Evolutionary conservation across 768 basidiomycete genomes (phyloP).

Genomic region (Rhodosporidiobolus odoratus): DNA sequence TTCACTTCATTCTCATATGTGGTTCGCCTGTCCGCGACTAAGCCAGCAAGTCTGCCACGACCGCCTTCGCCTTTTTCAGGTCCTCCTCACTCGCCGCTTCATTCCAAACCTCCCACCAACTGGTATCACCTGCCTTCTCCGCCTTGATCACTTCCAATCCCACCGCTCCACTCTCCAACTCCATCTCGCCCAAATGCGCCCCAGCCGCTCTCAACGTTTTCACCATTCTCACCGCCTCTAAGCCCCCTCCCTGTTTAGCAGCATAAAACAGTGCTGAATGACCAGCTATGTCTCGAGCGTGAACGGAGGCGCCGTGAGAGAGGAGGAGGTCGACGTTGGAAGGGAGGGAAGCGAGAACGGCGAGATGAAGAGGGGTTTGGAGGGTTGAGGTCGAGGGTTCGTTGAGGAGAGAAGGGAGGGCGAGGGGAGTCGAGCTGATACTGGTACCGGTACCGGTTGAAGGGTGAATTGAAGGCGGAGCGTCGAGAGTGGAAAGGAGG

Average conservation of each 20-base stretch:
- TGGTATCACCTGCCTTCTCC: background rate
- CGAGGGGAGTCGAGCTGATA: background rate
- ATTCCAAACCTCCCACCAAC: no score
- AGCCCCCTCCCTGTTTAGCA: slow-evolving; percentile 18
- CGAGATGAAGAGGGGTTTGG: slow-evolving; percentile 44
- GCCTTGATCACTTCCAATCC: background rate
- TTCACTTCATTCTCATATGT: no score
- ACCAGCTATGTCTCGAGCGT: slow-evolving; percentile 42
- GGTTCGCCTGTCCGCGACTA: no score
- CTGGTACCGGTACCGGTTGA: background rate
- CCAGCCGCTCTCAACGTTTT: slow-evolving; percentile 38
- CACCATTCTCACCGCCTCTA: slow-evolving; percentile 35
- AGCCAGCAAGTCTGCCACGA: background rate
- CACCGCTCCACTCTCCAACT: slow-evolving; percentile 29
- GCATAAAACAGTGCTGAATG: slow-evolving; percentile 42
- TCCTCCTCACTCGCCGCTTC: background rate
- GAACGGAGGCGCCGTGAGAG: slow-evolving; percentile 43
- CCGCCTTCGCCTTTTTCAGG: background rate
- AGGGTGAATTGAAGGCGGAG: no score
- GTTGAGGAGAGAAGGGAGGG: slow-evolving; percentile 30
- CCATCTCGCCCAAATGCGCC: slow-evolving; percentile 39
- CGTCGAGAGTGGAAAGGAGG: slow-evolving; percentile 7
- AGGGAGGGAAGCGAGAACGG: slow-evolving; percentile 35
- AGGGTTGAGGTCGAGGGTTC: slow-evolving; percentile 34
- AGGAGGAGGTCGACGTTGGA: slow-evolving; percentile 42